A percentile compares a stretch with the other conserved stretches of the same genome.
Conservation (phyloP, 2,329 filamentous ascomycete genomes). For the Penicillium sp. region DNA sequence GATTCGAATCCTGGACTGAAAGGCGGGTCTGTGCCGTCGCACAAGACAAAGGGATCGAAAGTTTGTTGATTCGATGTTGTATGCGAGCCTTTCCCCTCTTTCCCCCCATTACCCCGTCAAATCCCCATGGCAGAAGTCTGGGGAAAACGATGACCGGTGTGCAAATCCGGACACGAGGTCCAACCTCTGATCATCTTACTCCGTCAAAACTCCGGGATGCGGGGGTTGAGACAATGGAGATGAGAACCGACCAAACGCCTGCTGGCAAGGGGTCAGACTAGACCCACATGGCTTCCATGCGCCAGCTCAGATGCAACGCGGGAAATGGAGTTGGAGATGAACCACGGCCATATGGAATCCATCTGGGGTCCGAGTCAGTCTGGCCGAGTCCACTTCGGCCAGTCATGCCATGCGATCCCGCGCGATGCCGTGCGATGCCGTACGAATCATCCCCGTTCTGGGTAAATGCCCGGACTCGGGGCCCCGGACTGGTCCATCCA, state of each 20-base stretch:
- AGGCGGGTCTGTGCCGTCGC: conserved; percentile 2
- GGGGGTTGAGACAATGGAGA: too few species aligned
- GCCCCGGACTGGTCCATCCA: conserved; percentile 15
- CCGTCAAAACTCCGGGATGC: neutral
- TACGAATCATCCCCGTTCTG: conserved; percentile 11
- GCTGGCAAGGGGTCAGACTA: too few species aligned
- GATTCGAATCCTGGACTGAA: neutral
- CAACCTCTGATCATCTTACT: neutral
- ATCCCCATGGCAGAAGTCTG: too few species aligned
- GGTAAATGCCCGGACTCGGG: conserved; percentile 16
- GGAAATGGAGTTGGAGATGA: neutral
- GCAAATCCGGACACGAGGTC: conserved; percentile 2
- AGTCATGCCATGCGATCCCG: too few species aligned
- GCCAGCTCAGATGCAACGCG: too few species aligned
- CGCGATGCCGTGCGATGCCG: conserved; percentile 5
- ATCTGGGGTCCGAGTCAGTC: conserved; percentile 3
- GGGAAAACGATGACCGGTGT: conserved; percentile 10
- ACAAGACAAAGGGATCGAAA: neutral
- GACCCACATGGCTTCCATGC: too few species aligned
- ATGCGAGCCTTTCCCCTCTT: too few species aligned
- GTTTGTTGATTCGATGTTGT: too few species aligned
- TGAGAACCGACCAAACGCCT: too few species aligned
- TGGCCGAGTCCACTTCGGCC: conserved; percentile 16
- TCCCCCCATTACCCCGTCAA: too few species aligned
- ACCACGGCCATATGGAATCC: neutral